Evolutionary conservation across 2,329 filamentous ascomycete genomes (phyloP).

Genomic region (Colletotrichum sp.): DNA sequence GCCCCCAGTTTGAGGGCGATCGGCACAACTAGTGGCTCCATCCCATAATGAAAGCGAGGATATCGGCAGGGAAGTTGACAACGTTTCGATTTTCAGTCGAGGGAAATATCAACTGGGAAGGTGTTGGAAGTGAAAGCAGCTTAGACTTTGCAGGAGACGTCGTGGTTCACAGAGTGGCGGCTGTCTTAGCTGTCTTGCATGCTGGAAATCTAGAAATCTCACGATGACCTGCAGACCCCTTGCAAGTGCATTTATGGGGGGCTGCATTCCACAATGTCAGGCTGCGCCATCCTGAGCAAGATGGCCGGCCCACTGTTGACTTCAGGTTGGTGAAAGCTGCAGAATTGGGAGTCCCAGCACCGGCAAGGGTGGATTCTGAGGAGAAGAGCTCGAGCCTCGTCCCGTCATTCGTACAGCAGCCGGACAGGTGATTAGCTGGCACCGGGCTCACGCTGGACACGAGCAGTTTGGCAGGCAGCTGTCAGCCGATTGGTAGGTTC

Average conservation of each 20-base stretch:
- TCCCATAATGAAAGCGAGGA: not conserved
- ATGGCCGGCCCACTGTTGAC: not conserved
- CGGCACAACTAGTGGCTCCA: slow-evolving; percentile 3
- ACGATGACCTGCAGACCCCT: slow-evolving; percentile 11
- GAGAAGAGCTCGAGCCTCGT: slow-evolving; percentile 15
- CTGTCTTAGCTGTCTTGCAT: slow-evolving; percentile 7
- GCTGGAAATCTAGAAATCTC: not conserved
- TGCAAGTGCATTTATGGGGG: slow-evolving; percentile 5
- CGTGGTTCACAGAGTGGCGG: not conserved
- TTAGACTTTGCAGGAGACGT: not conserved
- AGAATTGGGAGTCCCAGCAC: not conserved
- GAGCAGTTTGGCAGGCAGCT: not conserved
- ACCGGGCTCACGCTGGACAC: not conserved
- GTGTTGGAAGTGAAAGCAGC: not conserved
- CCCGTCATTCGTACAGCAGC: not conserved
- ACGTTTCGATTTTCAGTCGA: not conserved
- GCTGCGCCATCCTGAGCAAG: not conserved
- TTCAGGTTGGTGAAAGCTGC: not conserved
- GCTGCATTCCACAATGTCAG: not conserved
- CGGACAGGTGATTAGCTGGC: not conserved
- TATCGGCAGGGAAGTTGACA: not conserved
- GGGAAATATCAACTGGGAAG: not conserved
- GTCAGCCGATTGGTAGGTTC: not conserved
- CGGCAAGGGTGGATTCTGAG: not conserved
- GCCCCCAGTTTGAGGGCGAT: not conserved